Evolutionary conservation across 192 early-diverging fungal genomes (phyloP).

Genomic region (Backusella tuberculispora): DNA sequence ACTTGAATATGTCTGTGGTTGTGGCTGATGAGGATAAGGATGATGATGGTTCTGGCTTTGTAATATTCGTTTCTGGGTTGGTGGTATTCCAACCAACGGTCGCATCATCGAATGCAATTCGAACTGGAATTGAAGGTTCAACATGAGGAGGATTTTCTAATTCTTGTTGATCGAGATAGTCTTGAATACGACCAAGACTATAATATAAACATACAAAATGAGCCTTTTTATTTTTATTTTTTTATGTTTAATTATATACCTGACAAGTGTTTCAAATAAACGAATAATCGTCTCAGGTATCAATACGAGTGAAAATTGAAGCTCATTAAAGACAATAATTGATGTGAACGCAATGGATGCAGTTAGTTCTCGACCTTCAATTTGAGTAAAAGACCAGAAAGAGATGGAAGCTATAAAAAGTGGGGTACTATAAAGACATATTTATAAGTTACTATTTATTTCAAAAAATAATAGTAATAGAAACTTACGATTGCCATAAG

Average conservation of each 20-base stretch:
- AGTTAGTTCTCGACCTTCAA: constrained; percentile 55
- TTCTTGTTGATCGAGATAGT: constrained; percentile 50
- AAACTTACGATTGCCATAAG: constrained; percentile 44
- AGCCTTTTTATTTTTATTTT: too few species aligned
- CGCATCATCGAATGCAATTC: constrained; percentile 42
- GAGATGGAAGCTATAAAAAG: constrained; percentile 33
- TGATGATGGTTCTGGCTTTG: too few species aligned
- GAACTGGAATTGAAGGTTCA: constrained; percentile 9
- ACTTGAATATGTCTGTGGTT: constrained; percentile 25
- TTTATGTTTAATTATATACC: constrained; percentile 16
- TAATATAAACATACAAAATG: too few species aligned
- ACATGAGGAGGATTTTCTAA: constrained; percentile 32
- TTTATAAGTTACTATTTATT: neutral
- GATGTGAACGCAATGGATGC: constrained; percentile 81
- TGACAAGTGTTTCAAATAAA: constrained; percentile 75
- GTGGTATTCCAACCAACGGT: constrained; percentile 68
- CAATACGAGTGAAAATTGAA: constrained; percentile 81
- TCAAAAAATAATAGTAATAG: neutral
- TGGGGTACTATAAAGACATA: constrained; percentile 18
- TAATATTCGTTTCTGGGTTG: constrained; percentile 17
- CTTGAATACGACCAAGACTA: constrained; percentile 48
- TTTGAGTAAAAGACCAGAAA: constrained; percentile 37
- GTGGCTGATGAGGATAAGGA: neutral
- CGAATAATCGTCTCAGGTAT: constrained; percentile 79
- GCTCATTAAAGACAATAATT: constrained; percentile 84